These are phyloP conservation scores for Prunus fruticosa DNA, from an alignment of 306 rosid genomes.

Conservation along the genomic window DNA sequence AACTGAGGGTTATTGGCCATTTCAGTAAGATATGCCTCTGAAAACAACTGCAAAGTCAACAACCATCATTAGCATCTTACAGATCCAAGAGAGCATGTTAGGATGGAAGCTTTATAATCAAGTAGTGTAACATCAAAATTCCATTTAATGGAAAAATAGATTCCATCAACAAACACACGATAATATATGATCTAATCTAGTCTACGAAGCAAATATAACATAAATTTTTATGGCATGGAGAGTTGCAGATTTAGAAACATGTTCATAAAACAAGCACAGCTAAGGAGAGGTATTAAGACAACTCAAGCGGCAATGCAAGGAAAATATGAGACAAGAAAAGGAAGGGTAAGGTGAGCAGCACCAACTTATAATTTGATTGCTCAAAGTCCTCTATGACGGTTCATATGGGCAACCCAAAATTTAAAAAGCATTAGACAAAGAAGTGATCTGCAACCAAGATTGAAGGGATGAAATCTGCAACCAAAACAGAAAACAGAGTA, in stretches of 20 bases:
- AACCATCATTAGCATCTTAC: conserved; percentile 5
- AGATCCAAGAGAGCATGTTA: neutral
- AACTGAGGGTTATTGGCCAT: conserved; percentile 83
- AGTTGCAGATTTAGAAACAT: neutral
- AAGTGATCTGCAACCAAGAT: neutral
- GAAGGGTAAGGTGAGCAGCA: neutral
- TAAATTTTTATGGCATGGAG: neutral
- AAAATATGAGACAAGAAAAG: neutral
- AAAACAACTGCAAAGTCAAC: conserved; percentile 40
- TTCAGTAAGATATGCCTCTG: conserved; percentile 10
- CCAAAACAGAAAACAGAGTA: neutral
- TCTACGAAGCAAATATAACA: neutral
- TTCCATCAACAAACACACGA: neutral
- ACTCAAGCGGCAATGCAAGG: neutral
- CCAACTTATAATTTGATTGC: neutral
- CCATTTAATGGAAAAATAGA: conserved; percentile 3
- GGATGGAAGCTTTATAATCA: neutral
- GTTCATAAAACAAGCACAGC: neutral
- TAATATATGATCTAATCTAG: neutral
- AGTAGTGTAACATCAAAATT: neutral
- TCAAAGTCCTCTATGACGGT: neutral
- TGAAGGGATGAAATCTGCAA: neutral
- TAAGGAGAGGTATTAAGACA: neutral
- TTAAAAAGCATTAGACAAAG: neutral
- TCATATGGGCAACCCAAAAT: neutral